Percentiles rank a stretch among this genome's conserved stretches.
phyloP scores from a whole-genome alignment of 2,329 filamentous ascomycete genomes.

The Aspergillus aculeatus region DNA sequence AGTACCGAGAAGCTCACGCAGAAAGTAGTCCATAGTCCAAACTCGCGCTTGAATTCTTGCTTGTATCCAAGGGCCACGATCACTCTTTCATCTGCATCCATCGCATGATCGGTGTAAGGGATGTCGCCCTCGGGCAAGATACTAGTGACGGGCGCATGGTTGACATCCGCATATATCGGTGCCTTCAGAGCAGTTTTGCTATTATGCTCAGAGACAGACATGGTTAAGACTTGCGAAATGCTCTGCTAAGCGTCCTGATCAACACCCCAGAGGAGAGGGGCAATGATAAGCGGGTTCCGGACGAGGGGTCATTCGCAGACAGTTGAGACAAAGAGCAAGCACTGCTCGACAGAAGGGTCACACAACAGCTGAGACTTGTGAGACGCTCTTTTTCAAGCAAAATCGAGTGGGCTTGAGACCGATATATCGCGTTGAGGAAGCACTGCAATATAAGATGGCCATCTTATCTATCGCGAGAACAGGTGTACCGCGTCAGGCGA shows the following conservation, averaged over 20 bases:
- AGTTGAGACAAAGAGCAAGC: not conserved
- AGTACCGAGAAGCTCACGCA: conserved; percentile 72
- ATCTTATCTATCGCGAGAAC: conserved; percentile 1
- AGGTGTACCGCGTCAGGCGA: not conserved
- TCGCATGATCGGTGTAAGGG: conserved; percentile 34
- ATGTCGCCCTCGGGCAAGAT: conserved; percentile 39
- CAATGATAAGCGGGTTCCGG: not conserved
- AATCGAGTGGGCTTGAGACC: not conserved
- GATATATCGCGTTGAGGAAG: not conserved
- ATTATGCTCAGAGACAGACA: conserved; percentile 6
- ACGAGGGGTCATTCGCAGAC: not conserved
- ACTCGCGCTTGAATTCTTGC: conserved; percentile 67
- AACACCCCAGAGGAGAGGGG: not conserved
- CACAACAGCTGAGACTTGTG: not conserved
- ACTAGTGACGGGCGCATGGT: conserved; percentile 38
- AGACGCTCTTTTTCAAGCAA: not conserved
- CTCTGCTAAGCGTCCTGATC: not conserved
- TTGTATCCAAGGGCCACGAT: conserved; percentile 52
- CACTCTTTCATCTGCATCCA: conserved; percentile 43
- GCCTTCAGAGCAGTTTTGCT: conserved; percentile 13
- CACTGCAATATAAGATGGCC: not conserved
- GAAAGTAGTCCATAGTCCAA: conserved; percentile 71
- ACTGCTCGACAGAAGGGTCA: not conserved
- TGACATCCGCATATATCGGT: conserved; percentile 20
- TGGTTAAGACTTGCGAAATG: not conserved